Conservation (phyloP, 345 rosid species). For the Boechera stricta region DNA sequence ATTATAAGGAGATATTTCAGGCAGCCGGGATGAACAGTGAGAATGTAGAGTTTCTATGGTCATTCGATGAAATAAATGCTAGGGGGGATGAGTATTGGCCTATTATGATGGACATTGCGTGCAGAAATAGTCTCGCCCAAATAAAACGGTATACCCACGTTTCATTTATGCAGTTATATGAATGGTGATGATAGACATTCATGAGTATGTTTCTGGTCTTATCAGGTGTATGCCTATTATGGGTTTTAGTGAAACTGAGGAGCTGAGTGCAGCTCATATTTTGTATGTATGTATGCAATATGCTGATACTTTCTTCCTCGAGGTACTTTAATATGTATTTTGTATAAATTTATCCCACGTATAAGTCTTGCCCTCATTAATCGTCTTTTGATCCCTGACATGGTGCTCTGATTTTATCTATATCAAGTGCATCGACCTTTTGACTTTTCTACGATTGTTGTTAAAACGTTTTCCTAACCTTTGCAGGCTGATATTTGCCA, state of each 20-base stretch:
- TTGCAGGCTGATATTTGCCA: conserved; percentile 96
- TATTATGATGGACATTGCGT: conserved; percentile 92
- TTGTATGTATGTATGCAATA: conserved; percentile 96
- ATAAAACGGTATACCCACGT: conserved; percentile 43
- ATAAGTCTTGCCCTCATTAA: neutral
- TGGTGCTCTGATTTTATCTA: neutral
- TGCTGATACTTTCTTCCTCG: conserved; percentile 86
- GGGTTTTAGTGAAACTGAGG: conserved; percentile 90
- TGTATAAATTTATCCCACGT: neutral
- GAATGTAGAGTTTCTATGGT: conserved; percentile 85
- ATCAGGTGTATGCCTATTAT: conserved; percentile 83
- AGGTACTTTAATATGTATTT: conserved; percentile 51
- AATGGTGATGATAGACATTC: neutral
- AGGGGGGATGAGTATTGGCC: conserved; percentile 86
- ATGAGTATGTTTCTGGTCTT: conserved; percentile 25
- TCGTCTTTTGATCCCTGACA: neutral
- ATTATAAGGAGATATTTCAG: conserved; percentile 78
- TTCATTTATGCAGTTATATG: neutral
- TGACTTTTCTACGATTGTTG: conserved; percentile 1
- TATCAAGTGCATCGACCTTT: neutral
- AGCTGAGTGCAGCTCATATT: conserved; percentile 78
- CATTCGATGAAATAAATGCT: conserved; percentile 86
- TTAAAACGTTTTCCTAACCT: conserved; percentile 3
- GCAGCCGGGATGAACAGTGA: conserved; percentile 77
- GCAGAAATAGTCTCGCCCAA: conserved; percentile 39